Percentiles rank a stretch among this genome's conserved stretches.
These are phyloP conservation scores for Hibiscus syriacus DNA, from an alignment of 345 rosid genomes.

Conservation along the genomic window DNA sequence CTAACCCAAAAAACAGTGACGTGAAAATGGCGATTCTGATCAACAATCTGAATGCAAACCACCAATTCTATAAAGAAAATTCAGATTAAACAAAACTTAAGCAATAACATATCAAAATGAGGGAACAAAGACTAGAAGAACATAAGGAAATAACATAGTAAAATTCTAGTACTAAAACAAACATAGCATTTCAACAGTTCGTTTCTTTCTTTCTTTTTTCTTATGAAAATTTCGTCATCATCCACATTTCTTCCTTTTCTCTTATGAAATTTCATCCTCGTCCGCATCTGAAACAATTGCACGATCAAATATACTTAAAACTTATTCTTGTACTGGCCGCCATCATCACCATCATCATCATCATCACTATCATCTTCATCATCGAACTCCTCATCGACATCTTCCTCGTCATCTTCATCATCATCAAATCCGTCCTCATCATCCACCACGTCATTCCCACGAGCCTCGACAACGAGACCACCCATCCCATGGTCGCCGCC, in stretches of 20 bases:
- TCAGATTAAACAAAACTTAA: no score
- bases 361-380: not conserved
- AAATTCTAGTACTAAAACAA: not conserved
- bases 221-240: not conserved
- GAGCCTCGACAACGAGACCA: not conserved
- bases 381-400: not conserved
- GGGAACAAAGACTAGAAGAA: no score
- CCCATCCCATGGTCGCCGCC: not conserved
- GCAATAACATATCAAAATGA: no score
- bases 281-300: not conserved
- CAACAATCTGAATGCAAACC: no score
- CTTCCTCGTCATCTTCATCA: not conserved
- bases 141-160: not conserved
- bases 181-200: not conserved
- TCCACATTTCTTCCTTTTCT: no score
- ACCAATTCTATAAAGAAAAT: no score
- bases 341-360: not conserved
- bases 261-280: no score
- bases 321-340: not conserved
- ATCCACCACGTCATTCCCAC: not conserved
- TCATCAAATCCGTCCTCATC: not conserved
- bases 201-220: not conserved
- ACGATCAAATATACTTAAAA: not conserved
- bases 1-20: no score
- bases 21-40: no score